Evolutionary conservation across 495 filamentous ascomycete genomes (phyloP), one percentile per base, ranked within the genome.

Genomic region (Aspergillus baeticus): DNA sequence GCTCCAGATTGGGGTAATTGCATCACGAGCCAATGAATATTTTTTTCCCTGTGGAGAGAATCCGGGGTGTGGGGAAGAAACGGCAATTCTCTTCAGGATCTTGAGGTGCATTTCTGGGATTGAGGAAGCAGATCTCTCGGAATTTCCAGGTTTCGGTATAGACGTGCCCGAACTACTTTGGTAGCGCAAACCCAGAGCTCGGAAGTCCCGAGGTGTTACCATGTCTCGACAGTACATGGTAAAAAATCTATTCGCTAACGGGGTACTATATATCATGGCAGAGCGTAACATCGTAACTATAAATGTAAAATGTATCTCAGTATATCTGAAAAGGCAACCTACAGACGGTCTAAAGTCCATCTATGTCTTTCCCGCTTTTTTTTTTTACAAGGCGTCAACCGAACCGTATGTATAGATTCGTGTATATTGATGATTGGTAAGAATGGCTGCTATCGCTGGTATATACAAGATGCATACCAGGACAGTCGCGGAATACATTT

Each of bases 391-490:
- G 29, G 15, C 20, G 35, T 29, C 23, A 22, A 46, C 36, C 31
- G 5, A 1, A 36, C 11, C 43, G 21, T 17, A 39, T 29, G 33
- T 34, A 39, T 13, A n/a, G 38, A 43, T 47, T 20, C 35, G 43
- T 55, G 38, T 55, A 48, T 55, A 55, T 55, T 55, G 52, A 47
- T 47, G 52, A 36, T 43, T 21, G 15, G 17, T 55, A 38, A 46
- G 34, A 42, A 45, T 45, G 42, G 14, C 13, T 18, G 31, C 41
- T 47, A 39, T 22, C 43, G 33, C 42, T 39, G 34, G 42, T 55
- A 55, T 47, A 46, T 55, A 55, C 36, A 45, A 46, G 26, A 21
- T 34, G 38, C 14, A 42, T 33, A 54, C 38, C 38, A 35, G 51
- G 23, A 43, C n/a, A 47, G 47, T 42, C 20, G 41, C 4, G 41